A percentile compares a stretch with the other conserved stretches of the same genome.
Conservation (phyloP, 2,329 filamentous ascomycete species). For the Macrophomina phaseolina region DNA sequence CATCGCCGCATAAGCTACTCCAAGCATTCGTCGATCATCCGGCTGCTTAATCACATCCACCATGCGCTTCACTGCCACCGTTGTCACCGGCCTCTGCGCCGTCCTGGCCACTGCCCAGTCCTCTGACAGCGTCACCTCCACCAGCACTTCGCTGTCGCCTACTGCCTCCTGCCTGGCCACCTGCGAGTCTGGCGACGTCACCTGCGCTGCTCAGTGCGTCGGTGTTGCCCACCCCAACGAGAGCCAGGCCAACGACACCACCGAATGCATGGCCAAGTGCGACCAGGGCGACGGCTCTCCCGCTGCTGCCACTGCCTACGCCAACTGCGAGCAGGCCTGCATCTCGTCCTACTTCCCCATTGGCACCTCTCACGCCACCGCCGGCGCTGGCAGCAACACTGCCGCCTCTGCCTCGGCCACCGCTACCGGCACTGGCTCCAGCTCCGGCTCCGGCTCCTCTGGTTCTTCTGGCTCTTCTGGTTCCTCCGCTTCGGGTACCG, state of each 20-base stretch:
- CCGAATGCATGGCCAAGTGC: conserved; percentile 58
- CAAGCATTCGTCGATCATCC: conserved; percentile 28
- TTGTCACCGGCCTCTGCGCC: conserved; percentile 53
- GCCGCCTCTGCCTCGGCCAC: conserved; percentile 34
- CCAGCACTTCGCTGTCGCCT: conserved; percentile 38
- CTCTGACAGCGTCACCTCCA: conserved; percentile 43
- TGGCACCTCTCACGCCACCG: conserved; percentile 38
- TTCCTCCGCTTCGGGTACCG: conserved; percentile 30
- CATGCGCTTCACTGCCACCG: conserved; percentile 52
- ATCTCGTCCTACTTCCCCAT: conserved; percentile 56
- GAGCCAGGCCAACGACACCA: conserved; percentile 57
- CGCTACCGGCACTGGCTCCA: conserved; percentile 31
- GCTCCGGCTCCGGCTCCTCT: conserved; percentile 25
- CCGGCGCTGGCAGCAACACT: conserved; percentile 30
- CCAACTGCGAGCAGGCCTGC: conserved; percentile 56
- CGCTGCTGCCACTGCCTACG: conserved; percentile 53
- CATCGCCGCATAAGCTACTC: background rate
- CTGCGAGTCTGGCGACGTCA: conserved; percentile 54
- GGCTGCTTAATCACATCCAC: conserved; percentile 31
- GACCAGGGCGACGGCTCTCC: conserved; percentile 58
- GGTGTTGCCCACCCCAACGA: conserved; percentile 59
- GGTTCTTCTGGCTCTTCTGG: conserved; percentile 26
- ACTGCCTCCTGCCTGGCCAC: conserved; percentile 40
- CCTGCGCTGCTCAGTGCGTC: conserved; percentile 59
- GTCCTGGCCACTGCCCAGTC: conserved; percentile 30